Base-by-base conservation (phyloP, 352 stramenopile species). In the Globisporangium iwayamae region DNA sequence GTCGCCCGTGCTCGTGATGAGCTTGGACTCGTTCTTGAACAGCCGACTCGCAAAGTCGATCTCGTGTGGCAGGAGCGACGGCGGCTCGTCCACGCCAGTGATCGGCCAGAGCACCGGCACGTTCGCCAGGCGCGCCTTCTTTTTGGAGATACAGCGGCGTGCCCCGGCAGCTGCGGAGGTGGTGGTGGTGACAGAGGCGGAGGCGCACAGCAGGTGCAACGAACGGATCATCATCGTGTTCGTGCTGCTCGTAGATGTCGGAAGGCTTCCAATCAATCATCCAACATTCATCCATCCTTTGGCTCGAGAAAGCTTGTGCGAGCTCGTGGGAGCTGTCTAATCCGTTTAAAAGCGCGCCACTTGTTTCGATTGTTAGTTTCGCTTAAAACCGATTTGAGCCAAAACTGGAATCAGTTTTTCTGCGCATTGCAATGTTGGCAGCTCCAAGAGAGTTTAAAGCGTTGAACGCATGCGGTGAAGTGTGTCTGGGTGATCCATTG, bases 1-100 rank as follows among this genome's bases (percentile, higher is more conserved):
- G 51, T 87, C 70, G n/a, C 66, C 64, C 2, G 75, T 88, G 14
- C 81, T 87, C 71, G 82, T 86, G 38, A 93, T 90, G 34, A 91
- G 68, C 28, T 82, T 85, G 54, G 78, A 88, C 14, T 81, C 60
- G 20, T 65, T 58, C 25, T 82, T 69, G 65, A 93, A 93, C 30
- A 90, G 59, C 0, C 84, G 80, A 52, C 87, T 85, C 14, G 82
- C 77, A 30, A 68, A 63, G 54, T 78, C 77, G 45, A 88, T 75
- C 54, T 93, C 84, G 62, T 92, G 83, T 30, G 83, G 75, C 65
- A 78, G 70, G 22, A 90, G 61, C 47, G 70, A 63, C 11, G 81
- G 79, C 0, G 75, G 70, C 50, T 67, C 78, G 3, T 83, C 78
- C 14, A 92, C 83, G 32, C 78, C 77, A 0, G 65, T 58, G 65